Base-by-base conservation (phyloP, 2,329 filamentous ascomycete genomes). In the Aspergillus luchuensis region DNA sequence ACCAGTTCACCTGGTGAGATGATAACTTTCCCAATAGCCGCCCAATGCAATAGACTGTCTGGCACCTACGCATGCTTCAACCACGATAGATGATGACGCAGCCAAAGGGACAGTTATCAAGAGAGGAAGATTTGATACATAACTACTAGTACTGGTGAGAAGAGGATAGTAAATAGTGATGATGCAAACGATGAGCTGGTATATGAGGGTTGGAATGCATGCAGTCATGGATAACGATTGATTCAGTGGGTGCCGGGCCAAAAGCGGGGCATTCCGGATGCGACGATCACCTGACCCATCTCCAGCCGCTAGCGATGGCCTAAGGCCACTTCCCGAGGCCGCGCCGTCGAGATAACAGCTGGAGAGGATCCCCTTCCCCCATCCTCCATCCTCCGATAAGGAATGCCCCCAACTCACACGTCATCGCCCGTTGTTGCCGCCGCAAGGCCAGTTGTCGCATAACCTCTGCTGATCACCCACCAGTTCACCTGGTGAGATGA, bases 201-300 rank as follows among this genome's bases (percentile, higher is more conserved):
- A 49, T n/a, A 10, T 30, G 23, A 15, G 25, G 25, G 4, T 28
- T 28, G 47, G 23, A 4, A 30, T 50, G 47, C 25, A 50, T 50
- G 47, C 47, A 50, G 45, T 50, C 47, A 50, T 50, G 23, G 45
- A 50, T 15, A 19, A 19, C 39, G 28, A 30, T 30, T 30, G 28
- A 30, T 30, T 30, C 28, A 36, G 33, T 36, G 33, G 33, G 33
- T 28, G 10, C 47, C 47, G 25, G n/a, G 33, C 28, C 23, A 25
- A 56, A 56, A 45, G 39, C 39, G 53, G 53, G 53, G 53, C 39
- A 30, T 56, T 30, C 63, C 58, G 65, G 62, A 65, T 60, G 62
- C 65, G 66, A 59, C 60, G 65, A 68, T 68, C 66, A 68, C 66
- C 65, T 68, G 66, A 68, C 52, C 61, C 41, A 55, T 43, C 55